phyloP scores from a whole-genome alignment of 805 yeast species.

The Barnettozyma sp. region DNA sequence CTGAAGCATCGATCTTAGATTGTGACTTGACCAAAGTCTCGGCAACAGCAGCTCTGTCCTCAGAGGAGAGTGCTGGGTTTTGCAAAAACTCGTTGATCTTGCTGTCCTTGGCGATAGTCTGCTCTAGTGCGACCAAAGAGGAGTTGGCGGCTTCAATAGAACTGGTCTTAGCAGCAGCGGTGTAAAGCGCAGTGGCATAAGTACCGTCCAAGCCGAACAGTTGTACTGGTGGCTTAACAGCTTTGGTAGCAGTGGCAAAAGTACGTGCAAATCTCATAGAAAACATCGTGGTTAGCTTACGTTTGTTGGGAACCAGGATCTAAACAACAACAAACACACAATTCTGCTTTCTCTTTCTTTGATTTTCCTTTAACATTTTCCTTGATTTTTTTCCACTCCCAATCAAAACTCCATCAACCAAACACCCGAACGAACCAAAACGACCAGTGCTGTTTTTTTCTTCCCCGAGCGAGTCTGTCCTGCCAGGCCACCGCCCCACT shows the following conservation, averaged over 20 bases:
- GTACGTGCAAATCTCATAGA: conserved; percentile 52
- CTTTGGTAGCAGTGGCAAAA: conserved; percentile 62
- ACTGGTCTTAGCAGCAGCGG: conserved; percentile 82
- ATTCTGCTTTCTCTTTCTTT: too few species aligned
- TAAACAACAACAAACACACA: too few species aligned
- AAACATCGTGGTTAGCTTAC: conserved; percentile 44
- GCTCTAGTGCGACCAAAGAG: conserved; percentile 53
- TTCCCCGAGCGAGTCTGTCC: too few species aligned
- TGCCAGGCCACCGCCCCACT: too few species aligned
- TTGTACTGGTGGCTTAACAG: conserved; percentile 83
- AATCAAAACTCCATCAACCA: too few species aligned
- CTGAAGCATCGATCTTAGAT: conserved; percentile 54
- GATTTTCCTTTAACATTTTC: too few species aligned
- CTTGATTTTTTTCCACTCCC: too few species aligned
- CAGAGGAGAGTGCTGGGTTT: conserved; percentile 78
- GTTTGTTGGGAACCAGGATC: conserved; percentile 1
- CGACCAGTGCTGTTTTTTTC: too few species aligned
- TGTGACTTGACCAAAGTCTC: conserved; percentile 42
- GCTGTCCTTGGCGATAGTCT: conserved; percentile 52
- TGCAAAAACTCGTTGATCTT: conserved; percentile 54
- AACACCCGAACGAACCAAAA: too few species aligned
- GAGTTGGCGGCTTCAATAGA: conserved; percentile 63
- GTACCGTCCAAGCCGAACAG: conserved; percentile 94
- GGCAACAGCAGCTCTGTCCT: conserved; percentile 69
- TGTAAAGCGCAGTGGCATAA: conserved; percentile 89